Percentiles rank a stretch among this genome's conserved stretches.
These are phyloP conservation scores for Trichomonas vaginalis DNA, from an alignment of 208 protist genomes.

Conservation along the genomic window DNA sequence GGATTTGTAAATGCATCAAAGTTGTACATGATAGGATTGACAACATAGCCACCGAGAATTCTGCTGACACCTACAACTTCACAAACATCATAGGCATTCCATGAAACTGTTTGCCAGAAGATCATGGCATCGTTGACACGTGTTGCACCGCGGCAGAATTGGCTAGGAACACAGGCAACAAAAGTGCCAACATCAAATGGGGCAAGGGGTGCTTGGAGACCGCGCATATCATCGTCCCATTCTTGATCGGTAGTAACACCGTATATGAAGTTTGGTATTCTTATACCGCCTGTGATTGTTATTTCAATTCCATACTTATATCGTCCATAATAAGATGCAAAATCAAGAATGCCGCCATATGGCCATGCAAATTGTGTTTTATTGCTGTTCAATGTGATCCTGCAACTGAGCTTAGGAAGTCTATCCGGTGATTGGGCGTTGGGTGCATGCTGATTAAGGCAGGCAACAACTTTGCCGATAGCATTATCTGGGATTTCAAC, in stretches of 20 bases:
- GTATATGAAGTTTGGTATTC: neutral
- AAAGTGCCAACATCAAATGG: neutral
- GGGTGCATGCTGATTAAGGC: neutral
- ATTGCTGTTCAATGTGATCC: neutral
- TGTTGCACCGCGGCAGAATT: neutral
- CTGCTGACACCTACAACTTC: neutral
- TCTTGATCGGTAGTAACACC: neutral
- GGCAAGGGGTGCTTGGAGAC: neutral
- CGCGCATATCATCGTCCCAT: neutral
- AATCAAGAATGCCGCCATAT: neutral
- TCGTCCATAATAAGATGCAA: neutral
- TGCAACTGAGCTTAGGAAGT: neutral
- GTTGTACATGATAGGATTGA: neutral
- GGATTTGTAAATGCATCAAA: neutral
- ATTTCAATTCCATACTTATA: neutral
- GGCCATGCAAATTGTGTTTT: neutral
- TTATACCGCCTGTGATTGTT: neutral
- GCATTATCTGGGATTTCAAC: neutral
- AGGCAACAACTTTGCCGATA: neutral
- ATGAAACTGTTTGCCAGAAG: neutral
- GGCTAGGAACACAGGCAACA: neutral
- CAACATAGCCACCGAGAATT: too few relatives aligned
- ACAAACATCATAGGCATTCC: neutral
- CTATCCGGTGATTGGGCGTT: too few relatives aligned
- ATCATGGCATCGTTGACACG: neutral